Evolutionary conservation across 805 yeast genomes (phyloP).

Genomic region (Blastobotrys parvus): DNA sequence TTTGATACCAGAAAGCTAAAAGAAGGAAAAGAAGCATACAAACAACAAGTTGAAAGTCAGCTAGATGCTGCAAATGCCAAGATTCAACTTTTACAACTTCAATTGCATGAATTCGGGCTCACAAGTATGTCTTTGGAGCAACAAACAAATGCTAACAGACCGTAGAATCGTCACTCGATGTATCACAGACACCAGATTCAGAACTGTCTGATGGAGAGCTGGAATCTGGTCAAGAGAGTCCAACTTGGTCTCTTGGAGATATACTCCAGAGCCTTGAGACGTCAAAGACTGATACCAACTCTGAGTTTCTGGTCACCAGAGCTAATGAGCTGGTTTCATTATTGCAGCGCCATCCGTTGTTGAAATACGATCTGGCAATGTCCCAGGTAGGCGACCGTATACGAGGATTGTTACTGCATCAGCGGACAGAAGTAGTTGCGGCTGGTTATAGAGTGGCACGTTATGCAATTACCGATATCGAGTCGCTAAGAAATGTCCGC

Average conservation of each 20-base stretch:
- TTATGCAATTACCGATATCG: slow-evolving; percentile 46
- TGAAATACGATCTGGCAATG: slow-evolving; percentile 53
- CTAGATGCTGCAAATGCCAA: slow-evolving; percentile 24
- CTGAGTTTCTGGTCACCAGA: slow-evolving; percentile 43
- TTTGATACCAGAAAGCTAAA: slow-evolving; percentile 17
- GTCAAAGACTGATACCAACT: slow-evolving; percentile 35
- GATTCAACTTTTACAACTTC: slow-evolving; percentile 18
- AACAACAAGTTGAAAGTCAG: slow-evolving; percentile 21
- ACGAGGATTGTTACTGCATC: slow-evolving; percentile 51
- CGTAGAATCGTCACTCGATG: neutral
- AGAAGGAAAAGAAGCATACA: slow-evolving; percentile 14
- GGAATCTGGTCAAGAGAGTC: slow-evolving; percentile 27
- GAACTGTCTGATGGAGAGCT: slow-evolving; percentile 5
- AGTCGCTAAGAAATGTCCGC: slow-evolving; percentile 46
- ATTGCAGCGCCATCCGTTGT: slow-evolving; percentile 46
- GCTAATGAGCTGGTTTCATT: slow-evolving; percentile 60
- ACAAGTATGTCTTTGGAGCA: slow-evolving; percentile 1
- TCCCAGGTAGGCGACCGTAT: slow-evolving; percentile 35
- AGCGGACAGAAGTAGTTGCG: slow-evolving; percentile 54
- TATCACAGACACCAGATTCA: neutral
- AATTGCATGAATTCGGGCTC: slow-evolving; percentile 16
- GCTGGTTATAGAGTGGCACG: slow-evolving; percentile 72
- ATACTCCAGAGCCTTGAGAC: slow-evolving; percentile 49
- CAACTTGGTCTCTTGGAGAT: slow-evolving; percentile 59
- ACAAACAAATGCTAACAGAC: neutral